A percentile compares a stretch with the other conserved stretches of the same genome.
Evolutionary conservation across 1,139 yeast genomes (phyloP).

Genomic region (Suhomyces chickasaworum): DNA sequence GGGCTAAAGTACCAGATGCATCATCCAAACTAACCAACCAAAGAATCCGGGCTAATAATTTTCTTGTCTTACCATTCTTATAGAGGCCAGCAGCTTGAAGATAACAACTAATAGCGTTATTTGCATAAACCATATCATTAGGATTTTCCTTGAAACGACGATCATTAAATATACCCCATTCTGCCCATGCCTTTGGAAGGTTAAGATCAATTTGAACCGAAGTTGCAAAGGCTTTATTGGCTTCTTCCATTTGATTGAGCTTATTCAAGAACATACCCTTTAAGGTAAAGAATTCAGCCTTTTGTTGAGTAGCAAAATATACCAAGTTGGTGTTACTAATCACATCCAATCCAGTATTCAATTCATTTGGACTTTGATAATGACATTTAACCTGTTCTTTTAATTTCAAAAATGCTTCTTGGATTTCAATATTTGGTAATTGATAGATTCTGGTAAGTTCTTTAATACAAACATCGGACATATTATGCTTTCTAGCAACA

Average conservation of each 20-base stretch:
- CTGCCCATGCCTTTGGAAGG: slow-evolving; percentile 98
- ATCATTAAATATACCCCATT: slow-evolving; percentile 97
- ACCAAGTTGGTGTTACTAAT: slow-evolving; percentile 94
- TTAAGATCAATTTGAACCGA: slow-evolving; percentile 95
- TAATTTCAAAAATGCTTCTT: slow-evolving; percentile 92
- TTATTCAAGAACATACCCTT: slow-evolving; percentile 98
- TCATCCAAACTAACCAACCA: slow-evolving; percentile 96
- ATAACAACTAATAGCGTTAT: slow-evolving; percentile 93
- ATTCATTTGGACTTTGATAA: slow-evolving; percentile 81
- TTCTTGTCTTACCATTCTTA: slow-evolving; percentile 89
- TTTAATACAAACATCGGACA: slow-evolving; percentile 95
- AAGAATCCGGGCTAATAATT: slow-evolving; percentile 81
- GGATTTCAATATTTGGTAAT: slow-evolving; percentile 95
- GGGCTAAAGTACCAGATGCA: slow-evolving; percentile 73
- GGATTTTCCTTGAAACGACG: slow-evolving; percentile 84
- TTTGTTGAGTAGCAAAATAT: slow-evolving; percentile 94
- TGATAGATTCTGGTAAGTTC: slow-evolving; percentile 94
- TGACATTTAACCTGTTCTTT: slow-evolving; percentile 98
- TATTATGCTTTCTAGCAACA: slow-evolving; percentile 93
- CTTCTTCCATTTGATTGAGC: slow-evolving; percentile 86
- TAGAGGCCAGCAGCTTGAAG: slow-evolving; percentile 96
- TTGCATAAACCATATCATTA: slow-evolving; percentile 80
- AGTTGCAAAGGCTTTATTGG: slow-evolving; percentile 95
- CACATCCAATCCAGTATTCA: slow-evolving; percentile 93
- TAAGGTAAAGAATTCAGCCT: slow-evolving; percentile 94